phyloP scores from a whole-genome alignment of 73 alveolate species.

The Blepharisma japonicum region DNA sequence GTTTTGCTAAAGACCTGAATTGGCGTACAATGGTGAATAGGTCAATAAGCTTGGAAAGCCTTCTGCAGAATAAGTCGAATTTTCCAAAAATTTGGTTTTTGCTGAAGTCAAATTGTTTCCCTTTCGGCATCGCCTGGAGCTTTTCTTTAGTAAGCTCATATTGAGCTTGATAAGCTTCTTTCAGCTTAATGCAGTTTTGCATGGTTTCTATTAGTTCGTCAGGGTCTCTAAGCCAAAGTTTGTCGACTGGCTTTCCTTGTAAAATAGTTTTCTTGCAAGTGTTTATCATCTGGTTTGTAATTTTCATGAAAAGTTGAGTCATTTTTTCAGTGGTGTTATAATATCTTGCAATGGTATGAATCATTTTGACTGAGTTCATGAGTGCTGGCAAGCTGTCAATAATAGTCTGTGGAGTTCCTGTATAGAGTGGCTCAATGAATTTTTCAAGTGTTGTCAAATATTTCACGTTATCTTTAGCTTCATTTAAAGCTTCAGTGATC shows the following conservation, averaged over 20 bases:
- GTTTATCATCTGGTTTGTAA: slow-evolving; percentile 99
- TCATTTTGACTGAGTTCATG: slow-evolving; percentile 99
- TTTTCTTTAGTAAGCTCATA: slow-evolving; percentile 98
- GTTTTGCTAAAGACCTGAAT: slow-evolving; percentile 96
- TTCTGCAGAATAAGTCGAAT: slow-evolving; percentile 99
- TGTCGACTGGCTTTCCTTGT: slow-evolving; percentile 66
- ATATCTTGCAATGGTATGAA: slow-evolving; percentile 99
- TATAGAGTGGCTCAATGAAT: slow-evolving; percentile 98
- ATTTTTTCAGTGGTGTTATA: slow-evolving; percentile 99
- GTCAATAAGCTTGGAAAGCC: slow-evolving; percentile 98
- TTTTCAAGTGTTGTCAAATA: slow-evolving; percentile 98
- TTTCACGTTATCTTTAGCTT: slow-evolving; percentile 99
- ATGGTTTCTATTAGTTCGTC: slow-evolving; percentile 95
- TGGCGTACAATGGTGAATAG: slow-evolving; percentile 93
- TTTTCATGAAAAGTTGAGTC: slow-evolving; percentile 99
- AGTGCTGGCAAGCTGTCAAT: slow-evolving; percentile 98
- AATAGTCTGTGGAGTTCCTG: slow-evolving; percentile 98
- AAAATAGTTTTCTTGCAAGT: slow-evolving; percentile 97
- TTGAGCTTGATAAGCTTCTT: slow-evolving; percentile 82
- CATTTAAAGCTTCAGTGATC: slow-evolving; percentile 97
- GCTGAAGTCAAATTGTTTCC: slow-evolving; percentile 99
- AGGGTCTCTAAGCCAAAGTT: slow-evolving; percentile 90
- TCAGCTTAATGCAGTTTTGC: slow-evolving; percentile 81
- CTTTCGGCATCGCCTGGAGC: slow-evolving; percentile 99
- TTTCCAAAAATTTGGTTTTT: slow-evolving; percentile 99